phyloP scores from a whole-genome alignment of 1,284 basidiomycete genomes.

The Hortiboletus rubellus region DNA sequence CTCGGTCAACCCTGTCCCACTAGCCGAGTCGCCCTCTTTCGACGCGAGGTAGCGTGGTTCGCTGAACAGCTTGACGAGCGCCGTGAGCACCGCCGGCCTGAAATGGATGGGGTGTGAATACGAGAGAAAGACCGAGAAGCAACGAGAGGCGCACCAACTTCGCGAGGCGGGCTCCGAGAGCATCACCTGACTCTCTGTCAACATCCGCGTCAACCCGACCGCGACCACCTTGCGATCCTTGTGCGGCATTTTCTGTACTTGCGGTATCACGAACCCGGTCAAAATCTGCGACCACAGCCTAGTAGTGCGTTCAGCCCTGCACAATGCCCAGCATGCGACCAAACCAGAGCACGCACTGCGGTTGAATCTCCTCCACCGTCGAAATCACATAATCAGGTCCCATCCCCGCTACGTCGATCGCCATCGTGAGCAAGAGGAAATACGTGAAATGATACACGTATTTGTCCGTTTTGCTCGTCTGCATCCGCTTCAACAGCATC shows the following conservation, averaged over 20 bases:
- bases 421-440: slow-evolving; percentile 77
- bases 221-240: slow-evolving; percentile 84
- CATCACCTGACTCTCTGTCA: slow-evolving; percentile 75
- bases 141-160: slow-evolving; percentile 57
- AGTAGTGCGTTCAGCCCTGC: not conserved
- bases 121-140: not conserved
- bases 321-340: not conserved
- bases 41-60: slow-evolving; percentile 69
- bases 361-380: slow-evolving; percentile 82
- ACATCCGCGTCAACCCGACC: slow-evolving; percentile 80
- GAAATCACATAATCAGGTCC: slow-evolving; percentile 78
- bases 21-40: slow-evolving; percentile 43
- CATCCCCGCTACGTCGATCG: slow-evolving; percentile 71
- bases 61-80: slow-evolving; percentile 76
- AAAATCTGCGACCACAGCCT: slow-evolving; percentile 85
- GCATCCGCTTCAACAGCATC: slow-evolving; percentile 83
- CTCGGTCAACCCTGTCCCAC: slow-evolving; percentile 55
- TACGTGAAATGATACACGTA: slow-evolving; percentile 84
- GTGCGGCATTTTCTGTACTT: slow-evolving; percentile 76
- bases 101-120: not conserved
- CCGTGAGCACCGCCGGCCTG: slow-evolving; percentile 71
- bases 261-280: slow-evolving; percentile 77
- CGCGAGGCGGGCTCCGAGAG: slow-evolving; percentile 61
- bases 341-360: slow-evolving; percentile 51
- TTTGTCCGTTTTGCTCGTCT: slow-evolving; percentile 87